A percentile compares a stretch with the other conserved stretches of the same genome.
phyloP scores from a whole-genome alignment of 805 yeast species.

The Martiniozyma abietophila region DNA sequence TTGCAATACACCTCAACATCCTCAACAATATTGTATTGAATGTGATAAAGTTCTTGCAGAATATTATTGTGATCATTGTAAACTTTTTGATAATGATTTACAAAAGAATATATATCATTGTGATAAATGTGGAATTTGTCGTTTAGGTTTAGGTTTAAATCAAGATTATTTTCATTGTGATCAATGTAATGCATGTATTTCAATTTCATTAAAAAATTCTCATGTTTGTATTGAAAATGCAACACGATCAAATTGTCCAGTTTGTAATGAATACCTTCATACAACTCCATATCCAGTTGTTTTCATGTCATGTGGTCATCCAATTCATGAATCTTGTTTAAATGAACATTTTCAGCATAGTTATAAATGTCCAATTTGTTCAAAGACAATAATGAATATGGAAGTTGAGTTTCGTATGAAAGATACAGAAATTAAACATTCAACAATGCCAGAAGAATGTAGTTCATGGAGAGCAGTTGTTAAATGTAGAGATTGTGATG shows the following conservation, averaged over 20 bases:
- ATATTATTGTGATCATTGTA: constrained; percentile 73
- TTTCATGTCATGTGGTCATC: constrained; percentile 91
- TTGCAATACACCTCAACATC: constrained; percentile 68
- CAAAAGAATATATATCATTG: constrained; percentile 84
- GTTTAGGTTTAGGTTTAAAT: constrained; percentile 80
- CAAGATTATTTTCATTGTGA: constrained; percentile 89
- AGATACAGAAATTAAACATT: constrained; percentile 72
- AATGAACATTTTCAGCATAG: constrained; percentile 73
- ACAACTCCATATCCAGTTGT: constrained; percentile 75
- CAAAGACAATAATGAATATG: constrained; percentile 76
- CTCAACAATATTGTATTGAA: constrained; percentile 54
- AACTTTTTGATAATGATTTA: constrained; percentile 72
- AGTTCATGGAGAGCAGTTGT: constrained; percentile 66
- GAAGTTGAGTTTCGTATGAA: constrained; percentile 80
- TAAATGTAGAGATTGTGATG: constrained; percentile 81
- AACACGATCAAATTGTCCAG: constrained; percentile 87
- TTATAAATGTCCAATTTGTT: constrained; percentile 88
- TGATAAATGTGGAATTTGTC: constrained; percentile 85
- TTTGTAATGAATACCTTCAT: constrained; percentile 86
- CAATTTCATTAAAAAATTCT: constrained; percentile 64
- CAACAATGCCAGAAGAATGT: constrained; percentile 75
- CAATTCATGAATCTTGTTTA: constrained; percentile 81
- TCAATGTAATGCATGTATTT: constrained; percentile 80
- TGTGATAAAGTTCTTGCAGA: constrained; percentile 63
- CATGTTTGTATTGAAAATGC: constrained; percentile 83